These are phyloP conservation scores for Didymella pinodella DNA, from an alignment of 2,329 filamentous ascomycete genomes.

Conservation along the genomic window DNA sequence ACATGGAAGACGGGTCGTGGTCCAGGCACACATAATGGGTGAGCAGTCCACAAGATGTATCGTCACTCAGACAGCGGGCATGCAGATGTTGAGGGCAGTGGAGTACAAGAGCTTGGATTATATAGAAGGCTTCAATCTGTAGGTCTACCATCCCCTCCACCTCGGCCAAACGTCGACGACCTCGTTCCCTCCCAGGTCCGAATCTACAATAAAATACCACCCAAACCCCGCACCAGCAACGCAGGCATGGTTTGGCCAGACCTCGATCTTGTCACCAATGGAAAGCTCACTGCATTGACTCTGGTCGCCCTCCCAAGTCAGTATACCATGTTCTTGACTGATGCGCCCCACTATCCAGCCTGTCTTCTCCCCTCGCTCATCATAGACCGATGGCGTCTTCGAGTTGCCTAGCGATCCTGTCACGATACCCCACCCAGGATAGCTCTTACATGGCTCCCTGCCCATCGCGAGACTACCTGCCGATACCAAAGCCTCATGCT, in stretches of 20 bases:
- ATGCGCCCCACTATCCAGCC: conserved; percentile 75
- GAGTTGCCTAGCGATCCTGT: conserved; percentile 62
- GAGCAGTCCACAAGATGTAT: not conserved
- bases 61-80: too few relatives aligned
- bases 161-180: conserved; percentile 78
- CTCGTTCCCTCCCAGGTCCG: conserved; percentile 59
- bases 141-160: conserved; percentile 71
- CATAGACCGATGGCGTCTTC: conserved; percentile 32
- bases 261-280: conserved; percentile 71
- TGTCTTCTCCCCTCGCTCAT: conserved; percentile 41
- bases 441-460: conserved; percentile 75
- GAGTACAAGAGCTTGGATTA: not conserved
- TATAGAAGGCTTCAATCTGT: not conserved
- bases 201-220: conserved; percentile 79
- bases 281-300: conserved; percentile 53
- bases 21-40: conserved; percentile 8
- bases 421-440: conserved; percentile 75
- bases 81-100: not conserved
- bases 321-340: conserved; percentile 79
- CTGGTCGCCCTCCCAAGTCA: conserved; percentile 64
- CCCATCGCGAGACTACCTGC: conserved; percentile 75
- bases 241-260: conserved; percentile 86
- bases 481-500: conserved; percentile 72
- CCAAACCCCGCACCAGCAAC: conserved; percentile 75
- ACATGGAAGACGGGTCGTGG: conserved; percentile 9